phyloP scores from a whole-genome alignment of 148 eudicot species.

The Rhododendron simsii region DNA sequence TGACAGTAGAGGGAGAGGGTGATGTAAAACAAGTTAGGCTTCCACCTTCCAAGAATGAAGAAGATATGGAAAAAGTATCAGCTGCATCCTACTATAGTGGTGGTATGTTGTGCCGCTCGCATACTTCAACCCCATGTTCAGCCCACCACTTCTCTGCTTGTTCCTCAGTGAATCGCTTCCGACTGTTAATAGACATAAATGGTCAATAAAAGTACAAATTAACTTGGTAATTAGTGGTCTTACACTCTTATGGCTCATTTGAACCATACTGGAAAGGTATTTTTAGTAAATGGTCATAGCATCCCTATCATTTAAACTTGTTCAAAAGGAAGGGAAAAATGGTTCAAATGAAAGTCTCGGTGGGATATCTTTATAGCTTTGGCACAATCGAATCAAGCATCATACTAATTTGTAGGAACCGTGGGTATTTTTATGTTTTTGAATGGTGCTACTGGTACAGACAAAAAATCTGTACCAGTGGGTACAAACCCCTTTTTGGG shows the following conservation, averaged over 20 bases:
- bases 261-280: background rate
- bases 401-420: background rate
- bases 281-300: background rate
- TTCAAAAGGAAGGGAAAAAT: background rate
- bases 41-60: background rate
- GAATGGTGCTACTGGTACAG: too few species aligned
- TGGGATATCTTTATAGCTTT: background rate
- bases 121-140: constrained; percentile 58
- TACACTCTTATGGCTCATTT: background rate
- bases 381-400: background rate
- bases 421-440: too few species aligned
- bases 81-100: constrained; percentile 15
- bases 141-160: constrained; percentile 99
- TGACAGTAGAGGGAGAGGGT: constrained; percentile 9
- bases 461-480: too few species aligned
- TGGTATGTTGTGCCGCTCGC: constrained; percentile 57
- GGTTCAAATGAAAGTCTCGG: background rate
- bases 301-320: background rate
- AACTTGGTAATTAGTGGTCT: background rate
- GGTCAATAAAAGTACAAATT: background rate
- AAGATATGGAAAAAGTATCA: background rate
- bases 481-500: too few species aligned
- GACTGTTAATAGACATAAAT: constrained; percentile 41
- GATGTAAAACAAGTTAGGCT: constrained; percentile 4
- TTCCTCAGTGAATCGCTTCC: constrained; percentile 75